phyloP scores from a whole-genome alignment of 441 rosid genomes.

The Corymbia calophylla region DNA sequence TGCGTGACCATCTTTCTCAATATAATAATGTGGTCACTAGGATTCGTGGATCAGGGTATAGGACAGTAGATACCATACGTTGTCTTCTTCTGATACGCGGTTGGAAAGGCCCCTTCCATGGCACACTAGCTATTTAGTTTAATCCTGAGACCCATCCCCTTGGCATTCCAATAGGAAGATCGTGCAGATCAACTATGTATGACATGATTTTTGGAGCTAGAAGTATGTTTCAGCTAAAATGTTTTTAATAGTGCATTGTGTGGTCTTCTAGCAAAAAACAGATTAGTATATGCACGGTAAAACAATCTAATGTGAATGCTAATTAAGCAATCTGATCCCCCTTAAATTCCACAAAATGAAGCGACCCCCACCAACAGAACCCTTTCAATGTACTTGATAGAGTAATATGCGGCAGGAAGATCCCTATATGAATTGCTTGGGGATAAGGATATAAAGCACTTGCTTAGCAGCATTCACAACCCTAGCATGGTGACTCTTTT shows the following conservation, averaged over 20 bases:
- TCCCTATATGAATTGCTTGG: background rate
- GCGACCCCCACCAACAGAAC: background rate
- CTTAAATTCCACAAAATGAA: background rate
- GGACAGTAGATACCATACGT: background rate
- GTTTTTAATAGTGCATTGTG: background rate
- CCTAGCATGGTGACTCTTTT: background rate
- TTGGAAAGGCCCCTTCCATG: background rate
- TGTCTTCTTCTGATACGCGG: background rate
- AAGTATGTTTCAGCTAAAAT: background rate
- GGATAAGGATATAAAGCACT: background rate
- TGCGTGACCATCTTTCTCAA: background rate
- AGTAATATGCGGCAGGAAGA: background rate
- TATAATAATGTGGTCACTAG: background rate
- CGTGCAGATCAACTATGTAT: background rate
- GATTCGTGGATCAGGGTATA: background rate
- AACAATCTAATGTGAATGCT: background rate
- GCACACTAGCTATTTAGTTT: background rate
- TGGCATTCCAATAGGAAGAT: background rate
- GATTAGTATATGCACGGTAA: background rate
- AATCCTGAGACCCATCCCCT: background rate
- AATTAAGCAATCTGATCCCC: background rate
- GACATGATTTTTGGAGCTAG: background rate
- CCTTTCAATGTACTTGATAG: background rate
- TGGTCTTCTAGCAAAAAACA: background rate
- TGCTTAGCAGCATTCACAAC: background rate